phyloP scores from a whole-genome alignment of 768 basidiomycete genomes.

The Nidula microcarpa region DNA sequence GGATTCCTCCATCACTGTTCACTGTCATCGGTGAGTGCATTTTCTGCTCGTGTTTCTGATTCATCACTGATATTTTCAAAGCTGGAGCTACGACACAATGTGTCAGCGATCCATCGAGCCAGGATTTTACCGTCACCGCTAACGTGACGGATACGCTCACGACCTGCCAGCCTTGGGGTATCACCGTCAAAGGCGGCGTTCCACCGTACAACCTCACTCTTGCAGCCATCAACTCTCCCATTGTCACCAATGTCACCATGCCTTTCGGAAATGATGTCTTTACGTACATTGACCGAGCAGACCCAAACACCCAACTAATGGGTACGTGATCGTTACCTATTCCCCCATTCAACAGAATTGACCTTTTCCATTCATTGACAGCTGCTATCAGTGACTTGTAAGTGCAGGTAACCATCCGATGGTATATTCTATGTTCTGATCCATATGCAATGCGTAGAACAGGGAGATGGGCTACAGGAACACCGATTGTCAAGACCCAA shows the following conservation, averaged over 20 bases:
- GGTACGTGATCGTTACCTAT: slow-evolving; percentile 24
- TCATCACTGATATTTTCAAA: slow-evolving; percentile 6
- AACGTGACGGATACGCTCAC: slow-evolving; percentile 27
- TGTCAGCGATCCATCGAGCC: slow-evolving; percentile 14
- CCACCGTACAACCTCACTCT: slow-evolving; percentile 37
- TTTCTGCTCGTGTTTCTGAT: background rate
- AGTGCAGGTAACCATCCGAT: too few relatives aligned
- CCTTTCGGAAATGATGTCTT: slow-evolving; percentile 24
- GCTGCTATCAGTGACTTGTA: slow-evolving; percentile 38
- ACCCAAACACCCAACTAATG: slow-evolving; percentile 25
- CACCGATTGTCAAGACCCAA: slow-evolving; percentile 12
- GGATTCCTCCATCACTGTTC: slow-evolving; percentile 20
- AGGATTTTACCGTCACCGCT: slow-evolving; percentile 26
- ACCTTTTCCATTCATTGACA: slow-evolving; percentile 10
- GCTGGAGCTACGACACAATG: slow-evolving; percentile 29
- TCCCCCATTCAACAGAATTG: background rate
- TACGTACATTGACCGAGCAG: slow-evolving; percentile 33
- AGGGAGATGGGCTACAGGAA: slow-evolving; percentile 21
- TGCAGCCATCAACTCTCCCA: slow-evolving; percentile 23
- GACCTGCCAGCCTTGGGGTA: slow-evolving; percentile 39
- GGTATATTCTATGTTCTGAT: background rate
- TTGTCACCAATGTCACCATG: slow-evolving; percentile 34
- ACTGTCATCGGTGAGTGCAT: slow-evolving; percentile 26
- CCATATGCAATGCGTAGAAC: slow-evolving; percentile 17
- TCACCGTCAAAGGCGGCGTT: slow-evolving; percentile 32